Evolutionary conservation across 164 flowering plant genomes (phyloP).

Genomic region (Platanus orientalis): DNA sequence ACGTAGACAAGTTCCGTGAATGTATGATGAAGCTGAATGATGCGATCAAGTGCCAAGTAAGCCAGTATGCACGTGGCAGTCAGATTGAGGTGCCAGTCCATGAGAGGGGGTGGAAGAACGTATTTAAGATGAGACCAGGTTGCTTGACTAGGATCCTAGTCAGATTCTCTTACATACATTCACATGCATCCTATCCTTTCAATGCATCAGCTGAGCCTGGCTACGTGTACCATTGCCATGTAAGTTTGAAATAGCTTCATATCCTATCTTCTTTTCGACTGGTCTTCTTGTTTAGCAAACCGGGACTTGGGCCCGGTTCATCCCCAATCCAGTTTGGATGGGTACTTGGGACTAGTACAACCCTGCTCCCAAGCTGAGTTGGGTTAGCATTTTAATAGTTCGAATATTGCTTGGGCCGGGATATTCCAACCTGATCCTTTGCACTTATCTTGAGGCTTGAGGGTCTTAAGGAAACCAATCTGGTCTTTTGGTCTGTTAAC

Average conservation of each 20-base stretch:
- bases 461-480: too few relatives aligned
- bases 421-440: too few relatives aligned
- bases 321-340: too few relatives aligned
- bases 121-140: constrained; percentile 58
- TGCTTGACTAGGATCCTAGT: constrained; percentile 41
- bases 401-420: too few relatives aligned
- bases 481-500: too few relatives aligned
- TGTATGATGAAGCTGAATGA: constrained; percentile 55
- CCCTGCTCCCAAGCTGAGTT: too few relatives aligned
- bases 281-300: background rate
- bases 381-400: too few relatives aligned
- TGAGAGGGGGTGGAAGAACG: constrained; percentile 74
- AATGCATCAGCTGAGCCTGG: constrained; percentile 61
- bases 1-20: constrained; percentile 31
- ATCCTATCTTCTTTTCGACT: background rate
- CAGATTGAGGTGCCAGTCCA: constrained; percentile 29
- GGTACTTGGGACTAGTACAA: background rate
- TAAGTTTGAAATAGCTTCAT: constrained; percentile 17
- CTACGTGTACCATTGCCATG: constrained; percentile 72
- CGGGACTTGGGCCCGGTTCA: too few relatives aligned
- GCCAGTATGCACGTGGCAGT: constrained; percentile 41
- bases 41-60: constrained; percentile 41
- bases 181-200: constrained; percentile 49
- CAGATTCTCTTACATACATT: constrained; percentile 42
- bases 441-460: too few relatives aligned